Conservation (phyloP, 2,329 filamentous ascomycete species). For the Hymenoscyphus infarciens region DNA sequence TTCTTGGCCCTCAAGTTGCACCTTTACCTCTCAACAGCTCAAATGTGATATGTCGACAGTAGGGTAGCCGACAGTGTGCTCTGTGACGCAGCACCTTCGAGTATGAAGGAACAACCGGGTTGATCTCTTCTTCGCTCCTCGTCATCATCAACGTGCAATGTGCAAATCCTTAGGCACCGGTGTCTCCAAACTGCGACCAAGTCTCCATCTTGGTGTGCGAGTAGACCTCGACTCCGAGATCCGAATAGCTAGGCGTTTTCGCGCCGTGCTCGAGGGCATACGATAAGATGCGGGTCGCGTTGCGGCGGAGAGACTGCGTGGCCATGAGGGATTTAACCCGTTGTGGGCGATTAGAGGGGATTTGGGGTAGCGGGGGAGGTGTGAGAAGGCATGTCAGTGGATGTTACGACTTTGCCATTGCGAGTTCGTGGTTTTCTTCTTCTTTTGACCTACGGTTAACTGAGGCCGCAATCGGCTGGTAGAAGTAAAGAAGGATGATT, state of each 20-base stretch:
- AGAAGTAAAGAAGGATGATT: too few relatives aligned
- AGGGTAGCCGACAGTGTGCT: not conserved
- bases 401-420: too few relatives aligned
- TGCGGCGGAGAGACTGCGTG: not conserved
- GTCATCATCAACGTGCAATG: not conserved
- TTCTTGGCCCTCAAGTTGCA: too few relatives aligned
- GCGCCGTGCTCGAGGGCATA: not conserved
- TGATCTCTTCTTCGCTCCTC: not conserved
- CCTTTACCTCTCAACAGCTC: not conserved
- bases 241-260: not conserved
- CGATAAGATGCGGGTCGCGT: not conserved
- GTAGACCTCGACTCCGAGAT: not conserved
- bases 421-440: too few relatives aligned
- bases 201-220: not conserved
- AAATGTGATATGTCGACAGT: not conserved
- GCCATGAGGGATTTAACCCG: too few relatives aligned
- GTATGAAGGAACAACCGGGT: not conserved
- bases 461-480: too few relatives aligned
- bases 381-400: too few relatives aligned
- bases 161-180: not conserved
- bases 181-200: not conserved
- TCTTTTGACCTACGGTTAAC: too few relatives aligned
- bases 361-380: too few relatives aligned
- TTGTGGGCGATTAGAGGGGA: too few relatives aligned
- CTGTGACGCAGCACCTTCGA: not conserved